Evolutionary conservation across 2,329 filamentous ascomycete species (phyloP).

Genomic region (Alternaria arborescens): DNA sequence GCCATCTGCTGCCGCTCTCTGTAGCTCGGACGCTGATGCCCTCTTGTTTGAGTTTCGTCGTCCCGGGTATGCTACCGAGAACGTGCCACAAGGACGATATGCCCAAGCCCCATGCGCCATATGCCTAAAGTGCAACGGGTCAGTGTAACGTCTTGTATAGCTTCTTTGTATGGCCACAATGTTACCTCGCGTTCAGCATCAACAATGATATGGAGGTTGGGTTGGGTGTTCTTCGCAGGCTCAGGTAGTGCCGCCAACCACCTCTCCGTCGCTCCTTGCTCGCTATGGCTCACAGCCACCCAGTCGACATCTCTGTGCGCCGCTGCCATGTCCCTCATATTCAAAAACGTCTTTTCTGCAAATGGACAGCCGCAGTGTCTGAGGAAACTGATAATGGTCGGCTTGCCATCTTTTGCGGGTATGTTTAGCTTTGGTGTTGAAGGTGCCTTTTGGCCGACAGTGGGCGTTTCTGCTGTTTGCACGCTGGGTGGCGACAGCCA

Average conservation of each 20-base stretch:
- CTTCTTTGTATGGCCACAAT: no score
- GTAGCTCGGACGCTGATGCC: conserved; percentile 72
- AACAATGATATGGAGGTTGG: conserved; percentile 66
- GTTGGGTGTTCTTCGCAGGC: conserved; percentile 50
- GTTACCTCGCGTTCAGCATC: conserved; percentile 63
- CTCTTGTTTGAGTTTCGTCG: conserved; percentile 67
- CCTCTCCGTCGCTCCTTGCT: conserved; percentile 39
- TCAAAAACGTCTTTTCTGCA: conserved; percentile 69
- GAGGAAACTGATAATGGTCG: conserved; percentile 71
- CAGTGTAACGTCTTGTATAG: no score
- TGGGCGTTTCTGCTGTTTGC: conserved; percentile 55
- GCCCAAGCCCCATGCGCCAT: conserved; percentile 72
- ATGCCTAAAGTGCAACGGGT: conserved; percentile 49
- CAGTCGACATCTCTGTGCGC: conserved; percentile 39
- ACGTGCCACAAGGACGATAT: conserved; percentile 69
- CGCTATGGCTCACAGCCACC: conserved; percentile 49
- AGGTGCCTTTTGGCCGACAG: conserved; percentile 66
- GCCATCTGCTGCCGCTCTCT: conserved; percentile 73
- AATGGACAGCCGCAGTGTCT: conserved; percentile 79
- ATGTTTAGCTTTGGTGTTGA: conserved; percentile 61
- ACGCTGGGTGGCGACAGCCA: conserved; percentile 51
- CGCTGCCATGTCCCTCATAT: conserved; percentile 39
- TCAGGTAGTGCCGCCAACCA: conserved; percentile 45
- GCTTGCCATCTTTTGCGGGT: conserved; percentile 60
- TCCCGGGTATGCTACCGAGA: conserved; percentile 64